Evolutionary conservation across 2,329 filamentous ascomycete species (phyloP), one percentile per base, ranked within the genome.

Genomic region (Calycina marina): DNA sequence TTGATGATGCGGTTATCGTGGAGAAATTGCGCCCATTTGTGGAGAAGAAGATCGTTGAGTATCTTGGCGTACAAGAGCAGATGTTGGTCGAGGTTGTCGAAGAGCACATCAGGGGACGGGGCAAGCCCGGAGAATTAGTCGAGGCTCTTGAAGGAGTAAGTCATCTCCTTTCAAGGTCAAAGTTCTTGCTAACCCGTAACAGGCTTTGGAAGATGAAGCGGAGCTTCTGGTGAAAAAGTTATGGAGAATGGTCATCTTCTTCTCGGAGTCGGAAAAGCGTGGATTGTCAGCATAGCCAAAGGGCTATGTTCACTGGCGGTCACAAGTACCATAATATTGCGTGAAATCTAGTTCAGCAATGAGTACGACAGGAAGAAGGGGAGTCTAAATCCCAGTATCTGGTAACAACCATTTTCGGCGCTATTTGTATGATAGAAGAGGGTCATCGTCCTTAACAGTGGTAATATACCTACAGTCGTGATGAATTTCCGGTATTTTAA

Each of bases 231-330:
- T 96, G 30, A 92, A 84, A 70, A 96, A 94, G 61, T 69, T 98
- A 20, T 98, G 90, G 90, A 74, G 88, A 31, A 93, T 96, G 84
- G 76, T 94, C 36, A 93, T 96, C 49, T 96, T 94, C 72, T 94
- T 88, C 50, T 90, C 83, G 4, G 88, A 96, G 57, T 82, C 79
- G 50, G 88, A 93, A 67, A 93, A 90, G 62, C 67, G 85, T 41
- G 86, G 86, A 2, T 62, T 94, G 39, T 79, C 79, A 13, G 71
- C 74, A 30, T 83, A 62, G 34, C 18, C 15, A 29, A 5, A 29
- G 20, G 20, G 8, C n/a, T 8, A 22, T 22, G n/a, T n/a, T n/a
- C n/a, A n/a, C n/a, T n/a, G n/a, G n/a, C n/a, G n/a, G n/a, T n/a
- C n/a, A n/a, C n/a, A n/a, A n/a, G n/a, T n/a, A n/a, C n/a, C n/a